Evolutionary conservation across 768 basidiomycete species (phyloP), one percentile per base, ranked within the genome.

Genomic region (Boletus bicolor): DNA sequence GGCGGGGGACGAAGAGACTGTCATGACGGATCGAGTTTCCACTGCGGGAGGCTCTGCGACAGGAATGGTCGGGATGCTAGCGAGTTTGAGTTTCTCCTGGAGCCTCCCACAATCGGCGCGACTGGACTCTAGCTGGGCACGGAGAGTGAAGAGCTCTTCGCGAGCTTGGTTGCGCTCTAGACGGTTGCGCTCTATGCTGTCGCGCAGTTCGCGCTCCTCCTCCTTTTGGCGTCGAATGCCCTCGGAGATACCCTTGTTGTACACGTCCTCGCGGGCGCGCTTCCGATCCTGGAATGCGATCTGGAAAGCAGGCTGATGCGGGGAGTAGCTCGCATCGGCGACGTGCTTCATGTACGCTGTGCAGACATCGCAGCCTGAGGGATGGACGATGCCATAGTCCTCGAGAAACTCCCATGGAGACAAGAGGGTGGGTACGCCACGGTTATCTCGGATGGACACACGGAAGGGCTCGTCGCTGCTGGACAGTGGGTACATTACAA

Each of bases 361-460:
- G 56, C 76, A 77, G 14, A 68, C 63, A 19, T 66, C 68, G 62
- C 76, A 77, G 56, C 72, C 77, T 1, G 72, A 68, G 6, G 71
- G 68, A 47, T 77, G 76, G 3, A 77, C 70, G 37, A 77, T 67
- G 26, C 76, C 76, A 53, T 72, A 75, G 59, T 68, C 68, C 15
- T 74, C 68, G 56, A 76, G 67, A 64, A 65, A 72, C 65, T 75
- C 74, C 76, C 76, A 77, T 7, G 72, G 66, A 2, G 73, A 72
- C 36, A 71, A 51, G 24, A 71, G 72, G 4, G 70, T 71, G 8
- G 70, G 70, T 3, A 71, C 55, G 32, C 70, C 68, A 38, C 72
- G 72, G 26, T 43, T 72, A 46, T 71, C 70, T 62, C 70, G 58
- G 54, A 63, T 44, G 34, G 64, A 36, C 7, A 30, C 56, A 44